Percentiles rank a stretch among this genome's conserved stretches.
These are phyloP conservation scores for Pseudoperonospora humuli DNA, from an alignment of 352 stramenopile species.

Conservation along the genomic window DNA sequence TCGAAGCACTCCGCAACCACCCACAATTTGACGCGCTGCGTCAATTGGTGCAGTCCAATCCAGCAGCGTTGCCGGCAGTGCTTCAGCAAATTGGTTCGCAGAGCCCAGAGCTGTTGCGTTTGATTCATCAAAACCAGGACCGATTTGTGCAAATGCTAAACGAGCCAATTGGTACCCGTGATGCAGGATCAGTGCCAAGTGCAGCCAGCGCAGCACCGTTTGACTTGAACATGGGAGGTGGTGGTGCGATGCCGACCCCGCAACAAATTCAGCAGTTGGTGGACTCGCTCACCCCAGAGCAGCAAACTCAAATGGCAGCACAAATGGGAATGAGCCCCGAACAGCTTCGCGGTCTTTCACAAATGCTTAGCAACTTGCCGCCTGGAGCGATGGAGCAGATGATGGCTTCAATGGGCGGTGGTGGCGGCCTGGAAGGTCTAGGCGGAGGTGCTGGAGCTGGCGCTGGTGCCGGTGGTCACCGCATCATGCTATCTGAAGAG, in stretches of 20 bases:
- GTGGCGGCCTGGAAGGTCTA: conserved; percentile 35
- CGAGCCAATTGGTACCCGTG: conserved; percentile 62
- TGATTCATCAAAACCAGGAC: conserved; percentile 83
- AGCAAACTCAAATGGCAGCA: conserved; percentile 71
- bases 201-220: conserved; percentile 37
- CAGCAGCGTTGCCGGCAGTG: conserved; percentile 41
- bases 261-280: conserved; percentile 82
- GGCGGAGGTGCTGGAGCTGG: conserved; percentile 31
- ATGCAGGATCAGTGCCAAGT: conserved; percentile 22
- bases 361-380: conserved; percentile 81
- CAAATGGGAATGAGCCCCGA: conserved; percentile 84
- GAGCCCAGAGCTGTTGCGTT: conserved; percentile 72
- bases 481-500: conserved; percentile 76
- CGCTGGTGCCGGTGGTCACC: conserved; percentile 28
- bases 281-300: conserved; percentile 65
- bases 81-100: conserved; percentile 81
- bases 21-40: conserved; percentile 78
- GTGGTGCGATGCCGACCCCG: conserved; percentile 57
- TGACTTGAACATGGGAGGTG: conserved; percentile 37
- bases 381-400: conserved; percentile 82
- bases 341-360: conserved; percentile 75
- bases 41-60: conserved; percentile 81
- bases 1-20: conserved; percentile 78
- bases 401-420: conserved; percentile 72
- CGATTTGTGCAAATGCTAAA: conserved; percentile 87